Percentiles rank a stretch among this genome's conserved stretches.
Conservation (phyloP, 495 filamentous ascomycete species). For the Penicillium canescens region DNA sequence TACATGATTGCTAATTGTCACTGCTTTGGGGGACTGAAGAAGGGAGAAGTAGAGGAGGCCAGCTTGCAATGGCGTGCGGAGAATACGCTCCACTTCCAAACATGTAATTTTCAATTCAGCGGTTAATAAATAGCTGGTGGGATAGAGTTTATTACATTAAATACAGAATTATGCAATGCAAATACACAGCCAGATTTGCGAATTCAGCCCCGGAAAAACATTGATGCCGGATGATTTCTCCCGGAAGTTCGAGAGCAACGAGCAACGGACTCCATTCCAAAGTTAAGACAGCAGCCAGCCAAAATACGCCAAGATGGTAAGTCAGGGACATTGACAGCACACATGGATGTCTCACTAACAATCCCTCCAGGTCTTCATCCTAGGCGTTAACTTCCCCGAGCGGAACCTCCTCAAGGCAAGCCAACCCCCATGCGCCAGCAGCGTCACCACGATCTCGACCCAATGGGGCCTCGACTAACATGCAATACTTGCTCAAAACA, state of each 20-base stretch:
- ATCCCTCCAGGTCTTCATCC: constrained; percentile 68
- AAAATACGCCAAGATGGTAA: constrained; percentile 36
- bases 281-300: constrained; percentile 9
- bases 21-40: constrained; percentile 12
- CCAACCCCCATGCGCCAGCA: constrained; percentile 15
- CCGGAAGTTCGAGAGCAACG: constrained; percentile 19
- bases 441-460: background rate
- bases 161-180: background rate
- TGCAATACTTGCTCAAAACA: constrained; percentile 32
- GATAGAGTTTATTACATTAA: constrained; percentile 2
- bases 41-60: constrained; percentile 29
- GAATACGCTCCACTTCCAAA: constrained; percentile 11
- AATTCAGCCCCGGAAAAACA: constrained; percentile 32
- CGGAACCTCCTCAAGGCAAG: constrained; percentile 74
- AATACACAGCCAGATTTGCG: constrained; percentile 1
- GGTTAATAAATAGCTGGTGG: background rate
- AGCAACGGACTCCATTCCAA: constrained; percentile 7
- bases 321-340: background rate
- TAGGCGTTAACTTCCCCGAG: constrained; percentile 84
- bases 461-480: constrained; percentile 16
- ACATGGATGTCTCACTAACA: background rate
- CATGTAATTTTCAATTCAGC: constrained; percentile 7
- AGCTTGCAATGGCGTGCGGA: constrained; percentile 45
- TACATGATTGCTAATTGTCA: constrained; percentile 46
- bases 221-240: constrained; percentile 39